Base-by-base conservation (phyloP, 208 protist genomes). In the Jaenimonas drosophilae region DNA sequence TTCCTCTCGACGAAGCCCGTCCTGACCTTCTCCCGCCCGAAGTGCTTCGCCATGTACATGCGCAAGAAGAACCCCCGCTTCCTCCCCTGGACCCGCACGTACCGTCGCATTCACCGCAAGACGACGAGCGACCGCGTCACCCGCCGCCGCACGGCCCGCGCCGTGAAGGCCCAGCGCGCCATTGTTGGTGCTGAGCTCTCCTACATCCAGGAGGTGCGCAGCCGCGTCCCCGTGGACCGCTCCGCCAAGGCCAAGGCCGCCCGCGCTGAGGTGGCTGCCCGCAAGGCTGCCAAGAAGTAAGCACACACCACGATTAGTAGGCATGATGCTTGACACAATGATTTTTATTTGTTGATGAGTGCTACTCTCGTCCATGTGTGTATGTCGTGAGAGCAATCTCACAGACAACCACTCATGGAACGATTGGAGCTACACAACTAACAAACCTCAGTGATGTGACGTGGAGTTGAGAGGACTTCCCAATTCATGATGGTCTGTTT, bases 61-160 rank as follows among this genome's bases (percentile, higher is more conserved):
- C 80, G 82, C 68, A 96, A 96, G 84, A 96, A 94, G 84, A 96
- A 96, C 81, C 86, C 89, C 45, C 82, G 86, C 55, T 91, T 90
- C 69, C 49, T 96, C 49, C 66, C 70, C 55, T 96, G 89, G 89
- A 96, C 89, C 62, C 78, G 82, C 70, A 87, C 86, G 57, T 96
- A 93, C 86, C 85, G 89, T 61, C 79, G 84, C 58, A 84, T 92
- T 40, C 76, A 93, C 77, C 87, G 86, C 78, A 96, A 96, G 82
- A 85, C 71, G 56, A 77, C 74, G 42, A 80, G 76, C 16, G 78
- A 89, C 75, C 77, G 78, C 70, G 78, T 88, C 25, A 56, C 52
- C 39, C 81, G 78, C 66, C 81, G 82, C 66, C 81, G 81, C 54
- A 70, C 81, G 46, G 79, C 78, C 38, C 75, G 76, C 59, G 58